A percentile compares a stretch with the other conserved stretches of the same genome.
Conservation (phyloP, 768 basidiomycete genomes). For the Tulasnella sp. region DNA sequence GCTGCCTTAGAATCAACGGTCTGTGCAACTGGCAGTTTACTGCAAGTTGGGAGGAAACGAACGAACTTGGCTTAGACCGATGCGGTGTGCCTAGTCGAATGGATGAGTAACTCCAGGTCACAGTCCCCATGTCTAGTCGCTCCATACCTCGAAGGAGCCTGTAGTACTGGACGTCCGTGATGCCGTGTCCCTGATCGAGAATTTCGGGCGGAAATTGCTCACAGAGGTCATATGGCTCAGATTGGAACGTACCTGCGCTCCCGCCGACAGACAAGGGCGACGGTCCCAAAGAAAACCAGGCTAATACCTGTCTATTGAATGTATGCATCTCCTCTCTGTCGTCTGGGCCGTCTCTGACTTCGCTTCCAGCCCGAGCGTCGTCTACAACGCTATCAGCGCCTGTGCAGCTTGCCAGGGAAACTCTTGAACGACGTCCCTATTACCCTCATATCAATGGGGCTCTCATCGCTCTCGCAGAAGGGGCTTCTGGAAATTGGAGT, state of each 20-base stretch:
- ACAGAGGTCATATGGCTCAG: not conserved
- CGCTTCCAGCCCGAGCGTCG: slow-evolving; percentile 18
- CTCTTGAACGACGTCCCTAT: slow-evolving; percentile 9
- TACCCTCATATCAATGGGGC: not conserved
- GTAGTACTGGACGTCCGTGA: slow-evolving; percentile 18
- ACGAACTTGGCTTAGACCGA: not conserved
- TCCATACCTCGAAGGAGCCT: slow-evolving; percentile 27
- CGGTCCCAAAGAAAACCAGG: slow-evolving; percentile 24
- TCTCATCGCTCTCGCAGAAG: not conserved
- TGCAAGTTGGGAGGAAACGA: not conserved
- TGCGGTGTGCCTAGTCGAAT: slow-evolving; percentile 13
- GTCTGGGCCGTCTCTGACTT: not conserved
- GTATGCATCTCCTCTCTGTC: not conserved
- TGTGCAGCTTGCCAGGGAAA: slow-evolving; percentile 22
- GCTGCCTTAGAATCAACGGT: not conserved
- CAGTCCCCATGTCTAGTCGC: slow-evolving; percentile 23
- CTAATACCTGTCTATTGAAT: slow-evolving; percentile 25
- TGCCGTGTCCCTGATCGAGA: not conserved
- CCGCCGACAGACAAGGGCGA: not conserved
- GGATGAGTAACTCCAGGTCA: slow-evolving; percentile 17
- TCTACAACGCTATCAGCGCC: slow-evolving; percentile 14
- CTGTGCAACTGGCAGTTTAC: not conserved
- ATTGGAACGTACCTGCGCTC: slow-evolving; percentile 24
- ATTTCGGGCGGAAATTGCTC: not conserved
- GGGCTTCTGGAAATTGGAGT: slow-evolving; percentile 10